A percentile compares a stretch with the other conserved stretches of the same genome.
These are phyloP conservation scores for Poteriospumella lacustris DNA, from an alignment of 108 stramenopile genomes.

Conservation along the genomic window DNA sequence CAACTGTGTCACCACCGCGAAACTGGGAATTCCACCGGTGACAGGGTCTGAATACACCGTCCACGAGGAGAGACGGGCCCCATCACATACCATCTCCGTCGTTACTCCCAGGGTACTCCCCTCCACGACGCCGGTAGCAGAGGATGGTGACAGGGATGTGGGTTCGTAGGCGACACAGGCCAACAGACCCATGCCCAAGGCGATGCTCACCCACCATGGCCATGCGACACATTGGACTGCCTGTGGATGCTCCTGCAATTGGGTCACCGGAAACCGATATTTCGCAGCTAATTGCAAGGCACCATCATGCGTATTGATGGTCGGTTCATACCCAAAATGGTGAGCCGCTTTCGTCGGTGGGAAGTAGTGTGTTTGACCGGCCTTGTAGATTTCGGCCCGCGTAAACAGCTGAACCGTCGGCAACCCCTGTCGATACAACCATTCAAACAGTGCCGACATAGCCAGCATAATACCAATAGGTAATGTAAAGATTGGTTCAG, in stretches of 20 bases:
- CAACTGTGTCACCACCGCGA: no score
- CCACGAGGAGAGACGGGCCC: no score
- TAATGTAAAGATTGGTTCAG: background rate
- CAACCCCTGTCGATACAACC: background rate
- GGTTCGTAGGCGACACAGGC: background rate
- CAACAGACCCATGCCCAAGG: background rate
- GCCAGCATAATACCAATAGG: background rate
- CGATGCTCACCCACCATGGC: background rate
- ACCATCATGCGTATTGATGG: background rate
- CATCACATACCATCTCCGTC: no score
- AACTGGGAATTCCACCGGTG: no score
- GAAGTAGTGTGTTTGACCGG: background rate
- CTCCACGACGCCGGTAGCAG: no score
- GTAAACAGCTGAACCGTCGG: background rate
- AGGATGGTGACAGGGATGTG: no score
- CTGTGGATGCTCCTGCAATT: no score
- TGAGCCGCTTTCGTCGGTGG: background rate
- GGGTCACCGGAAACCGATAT: no score
- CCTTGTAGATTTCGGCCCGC: constrained; percentile 5
- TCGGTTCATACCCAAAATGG: background rate
- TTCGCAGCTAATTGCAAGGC: background rate
- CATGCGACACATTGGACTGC: background rate
- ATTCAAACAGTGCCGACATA: background rate
- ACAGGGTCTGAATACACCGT: no score
- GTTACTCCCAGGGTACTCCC: no score